Base-by-base conservation (phyloP, 768 basidiomycete genomes). In the Pleurotus tuoliensis region DNA sequence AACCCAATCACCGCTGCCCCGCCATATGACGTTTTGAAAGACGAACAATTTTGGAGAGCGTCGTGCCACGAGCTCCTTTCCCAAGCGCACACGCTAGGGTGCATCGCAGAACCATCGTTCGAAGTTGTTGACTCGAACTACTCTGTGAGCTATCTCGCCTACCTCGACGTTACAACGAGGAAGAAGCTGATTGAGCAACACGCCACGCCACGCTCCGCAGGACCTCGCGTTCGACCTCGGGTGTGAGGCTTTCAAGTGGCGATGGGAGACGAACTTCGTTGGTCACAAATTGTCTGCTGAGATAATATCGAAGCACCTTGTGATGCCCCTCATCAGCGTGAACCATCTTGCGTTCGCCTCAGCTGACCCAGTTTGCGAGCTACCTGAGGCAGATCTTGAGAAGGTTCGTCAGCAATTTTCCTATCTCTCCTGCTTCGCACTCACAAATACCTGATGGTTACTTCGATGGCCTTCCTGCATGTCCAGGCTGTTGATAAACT, bases 271-370 rank as follows among this genome's bases (percentile, higher is more conserved):
- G 13, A 81, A 77, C 67, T 80, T 78, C 60, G 65, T 88, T 38
- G 87, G 88, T 6, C 74, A 83, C 66, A 85, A 76, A 67, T 62
- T 69, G 30, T 87, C 89, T 37, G 82, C 90, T 57, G 86, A 89
- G 50, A 73, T 90, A 55, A 76, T 92, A 51, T 92, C 90, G 58
- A 86, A 79, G 60, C 90, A 92, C 62, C 81, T 92, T 60, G 83
- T 92, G 59, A 73, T 86, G 58, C 90, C 90, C 5, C 76, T 92
- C 58, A 84, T 92, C 65, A 89, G 83, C 66, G 72, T 82, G 46
- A 84, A 78, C 57, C 83, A 90, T 67, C 69, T 90, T 60, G 80
- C 85, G 2, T 87, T 91, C 69, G 76, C 80, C 48, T 84, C 84
- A 38, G 63, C 81, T 53, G 81, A 88, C 58, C 69, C 79, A 44